These are phyloP conservation scores for Kwoniella dejecticola DNA, from an alignment of 768 basidiomycete genomes.

Conservation along the genomic window DNA sequence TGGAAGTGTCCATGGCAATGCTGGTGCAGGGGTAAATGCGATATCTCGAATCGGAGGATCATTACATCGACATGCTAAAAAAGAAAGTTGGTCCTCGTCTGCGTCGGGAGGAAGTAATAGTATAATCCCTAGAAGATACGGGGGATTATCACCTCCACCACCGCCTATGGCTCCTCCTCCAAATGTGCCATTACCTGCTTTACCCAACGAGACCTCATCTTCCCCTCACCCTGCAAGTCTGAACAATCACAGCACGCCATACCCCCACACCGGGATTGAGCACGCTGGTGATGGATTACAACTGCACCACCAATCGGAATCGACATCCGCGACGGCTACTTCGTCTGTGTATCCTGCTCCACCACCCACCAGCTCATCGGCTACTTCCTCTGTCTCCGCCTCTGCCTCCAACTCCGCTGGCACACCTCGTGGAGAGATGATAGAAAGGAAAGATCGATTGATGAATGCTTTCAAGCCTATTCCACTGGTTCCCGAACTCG, in stretches of 20 bases:
- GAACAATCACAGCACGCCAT: too few relatives aligned
- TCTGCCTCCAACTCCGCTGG: too few relatives aligned
- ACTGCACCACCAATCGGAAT: too few relatives aligned
- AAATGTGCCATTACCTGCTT: conserved; percentile 5
- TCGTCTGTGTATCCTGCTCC: too few relatives aligned
- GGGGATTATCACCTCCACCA: background rate
- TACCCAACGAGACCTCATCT: background rate
- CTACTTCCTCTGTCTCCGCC: too few relatives aligned
- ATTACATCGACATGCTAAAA: conserved; percentile 13
- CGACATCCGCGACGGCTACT: too few relatives aligned
- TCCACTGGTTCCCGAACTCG: conserved; percentile 19
- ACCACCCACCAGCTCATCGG: too few relatives aligned
- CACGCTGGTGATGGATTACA: too few relatives aligned
- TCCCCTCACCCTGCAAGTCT: background rate
- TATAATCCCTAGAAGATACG: conserved; percentile 3
- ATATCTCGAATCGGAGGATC: conserved; percentile 12
- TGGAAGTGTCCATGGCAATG: too few relatives aligned
- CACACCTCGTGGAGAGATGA: too few relatives aligned
- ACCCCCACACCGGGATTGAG: too few relatives aligned
- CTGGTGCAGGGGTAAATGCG: background rate
- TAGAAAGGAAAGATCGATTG: conserved; percentile 11
- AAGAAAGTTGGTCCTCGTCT: conserved; percentile 10
- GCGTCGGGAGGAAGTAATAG: conserved; percentile 3
- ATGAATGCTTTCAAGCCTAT: conserved; percentile 14
- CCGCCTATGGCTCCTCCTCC: conserved; percentile 12